These are phyloP conservation scores for Colletotrichum endophyticum DNA, from an alignment of 2,329 filamentous ascomycete species.

Conservation along the genomic window DNA sequence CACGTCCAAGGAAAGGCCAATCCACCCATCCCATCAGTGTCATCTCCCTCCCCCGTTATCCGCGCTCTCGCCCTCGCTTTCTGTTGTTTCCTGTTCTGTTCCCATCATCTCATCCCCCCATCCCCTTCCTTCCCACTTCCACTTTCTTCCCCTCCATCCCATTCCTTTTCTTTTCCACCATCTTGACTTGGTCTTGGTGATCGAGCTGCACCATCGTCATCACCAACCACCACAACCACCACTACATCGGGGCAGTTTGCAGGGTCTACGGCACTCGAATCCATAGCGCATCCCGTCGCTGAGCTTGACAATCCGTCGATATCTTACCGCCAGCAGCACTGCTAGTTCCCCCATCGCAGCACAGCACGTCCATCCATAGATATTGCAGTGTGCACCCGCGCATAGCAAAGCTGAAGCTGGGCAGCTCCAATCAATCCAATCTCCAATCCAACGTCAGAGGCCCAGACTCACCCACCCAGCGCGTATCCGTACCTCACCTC, in stretches of 20 bases:
- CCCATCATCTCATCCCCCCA: not conserved
- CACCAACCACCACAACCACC: not conserved
- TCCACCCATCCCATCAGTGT: not conserved
- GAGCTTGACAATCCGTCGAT: not conserved
- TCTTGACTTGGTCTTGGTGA: not conserved
- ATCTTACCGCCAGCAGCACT: not conserved
- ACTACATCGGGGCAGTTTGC: not conserved
- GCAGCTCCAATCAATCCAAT: not conserved
- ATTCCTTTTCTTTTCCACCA: not conserved
- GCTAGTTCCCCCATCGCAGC: not conserved
- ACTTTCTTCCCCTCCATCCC: not conserved
- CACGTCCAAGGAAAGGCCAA: not conserved
- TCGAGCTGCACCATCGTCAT: not conserved
- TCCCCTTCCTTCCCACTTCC: not conserved
- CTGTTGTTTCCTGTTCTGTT: not conserved
- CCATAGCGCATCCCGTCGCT: not conserved
- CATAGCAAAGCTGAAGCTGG: not conserved
- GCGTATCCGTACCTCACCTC: not conserved
- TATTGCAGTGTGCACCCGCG: not conserved
- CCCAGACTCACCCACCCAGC: not conserved
- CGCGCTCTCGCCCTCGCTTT: not conserved
- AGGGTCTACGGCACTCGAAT: not conserved
- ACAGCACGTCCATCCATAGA: not conserved
- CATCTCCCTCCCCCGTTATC: not conserved
- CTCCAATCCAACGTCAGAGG: not conserved